Conservation (phyloP, 23 red algal species). For the Gracilaria caudata region DNA sequence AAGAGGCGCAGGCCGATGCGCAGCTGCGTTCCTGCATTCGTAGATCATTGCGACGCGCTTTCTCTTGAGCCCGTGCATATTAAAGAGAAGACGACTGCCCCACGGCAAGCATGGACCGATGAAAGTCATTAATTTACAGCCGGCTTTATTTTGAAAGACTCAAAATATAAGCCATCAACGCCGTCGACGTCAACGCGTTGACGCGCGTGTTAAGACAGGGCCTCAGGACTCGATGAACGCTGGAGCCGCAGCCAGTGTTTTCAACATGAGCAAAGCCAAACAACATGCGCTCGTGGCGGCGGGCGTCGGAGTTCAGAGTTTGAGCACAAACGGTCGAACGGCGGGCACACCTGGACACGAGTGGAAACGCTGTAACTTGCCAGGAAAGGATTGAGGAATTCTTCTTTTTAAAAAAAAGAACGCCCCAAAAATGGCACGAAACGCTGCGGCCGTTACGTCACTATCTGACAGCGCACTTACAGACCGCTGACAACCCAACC, state of each 20-base stretch:
- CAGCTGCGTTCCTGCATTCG: too few species aligned
- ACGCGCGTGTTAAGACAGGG: neutral
- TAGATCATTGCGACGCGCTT: too few species aligned
- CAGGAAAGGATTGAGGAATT: neutral
- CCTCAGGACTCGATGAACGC: too few species aligned
- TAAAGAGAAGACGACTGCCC: neutral
- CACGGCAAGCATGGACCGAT: neutral
- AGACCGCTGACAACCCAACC: neutral
- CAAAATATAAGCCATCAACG: neutral
- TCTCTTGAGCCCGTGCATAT: neutral
- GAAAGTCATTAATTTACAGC: neutral
- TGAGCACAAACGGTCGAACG: too few species aligned
- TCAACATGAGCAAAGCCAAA: too few species aligned
- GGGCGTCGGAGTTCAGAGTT: too few species aligned
- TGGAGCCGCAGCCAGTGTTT: too few species aligned
- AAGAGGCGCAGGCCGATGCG: too few species aligned
- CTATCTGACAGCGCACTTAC: slow-evolving; percentile 5
- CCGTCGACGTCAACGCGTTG: neutral
- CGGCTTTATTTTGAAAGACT: neutral
- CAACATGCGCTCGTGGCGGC: too few species aligned
- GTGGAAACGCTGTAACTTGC: too few species aligned
- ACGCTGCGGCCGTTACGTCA: neutral
- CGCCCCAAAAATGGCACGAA: neutral
- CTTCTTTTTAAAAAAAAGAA: neutral
- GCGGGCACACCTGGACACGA: too few species aligned